Evolutionary conservation across 495 filamentous ascomycete genomes (phyloP).

Genomic region (Cercophora scortea): DNA sequence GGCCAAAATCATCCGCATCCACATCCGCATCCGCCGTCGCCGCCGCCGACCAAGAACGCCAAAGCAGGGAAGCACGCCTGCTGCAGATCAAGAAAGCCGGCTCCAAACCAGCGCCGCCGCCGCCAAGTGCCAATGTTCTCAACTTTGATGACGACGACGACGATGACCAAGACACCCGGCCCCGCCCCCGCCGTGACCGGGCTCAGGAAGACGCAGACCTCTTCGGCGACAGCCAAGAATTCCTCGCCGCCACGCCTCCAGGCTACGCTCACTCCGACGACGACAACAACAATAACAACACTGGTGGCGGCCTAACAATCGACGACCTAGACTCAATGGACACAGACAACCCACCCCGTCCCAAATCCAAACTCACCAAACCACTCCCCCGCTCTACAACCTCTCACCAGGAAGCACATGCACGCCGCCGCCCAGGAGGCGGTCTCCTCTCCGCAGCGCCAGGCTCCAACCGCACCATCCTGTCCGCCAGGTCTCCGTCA

Average conservation of each 20-base stretch:
- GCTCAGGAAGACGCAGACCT: slow-evolving; percentile 4
- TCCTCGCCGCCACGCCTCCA: neutral
- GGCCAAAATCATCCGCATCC: neutral
- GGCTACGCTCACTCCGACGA: neutral
- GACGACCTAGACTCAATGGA: neutral
- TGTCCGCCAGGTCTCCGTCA: no score
- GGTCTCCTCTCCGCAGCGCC: slow-evolving; percentile 10
- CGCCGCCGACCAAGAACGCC: neutral
- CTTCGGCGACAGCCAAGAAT: slow-evolving; percentile 7
- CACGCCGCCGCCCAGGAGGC: slow-evolving; percentile 2
- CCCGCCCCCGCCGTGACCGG: no score
- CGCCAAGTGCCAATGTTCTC: slow-evolving; percentile 5
- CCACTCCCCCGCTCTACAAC: no score
- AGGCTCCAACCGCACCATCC: neutral
- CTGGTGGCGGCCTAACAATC: neutral
- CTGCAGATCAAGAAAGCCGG: slow-evolving; percentile 14
- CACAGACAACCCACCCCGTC: neutral
- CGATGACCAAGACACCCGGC: neutral
- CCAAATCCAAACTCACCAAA: neutral
- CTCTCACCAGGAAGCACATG: neutral
- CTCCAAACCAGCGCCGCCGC: no score
- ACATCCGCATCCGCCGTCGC: neutral
- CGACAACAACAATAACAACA: neutral
- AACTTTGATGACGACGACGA: slow-evolving; percentile 16
- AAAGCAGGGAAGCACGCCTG: slow-evolving; percentile 19